Percentiles rank a stretch among this genome's conserved stretches.
Evolutionary conservation across 2,329 filamentous ascomycete species (phyloP).

Genomic region (Emmonsiellopsis sp.): DNA sequence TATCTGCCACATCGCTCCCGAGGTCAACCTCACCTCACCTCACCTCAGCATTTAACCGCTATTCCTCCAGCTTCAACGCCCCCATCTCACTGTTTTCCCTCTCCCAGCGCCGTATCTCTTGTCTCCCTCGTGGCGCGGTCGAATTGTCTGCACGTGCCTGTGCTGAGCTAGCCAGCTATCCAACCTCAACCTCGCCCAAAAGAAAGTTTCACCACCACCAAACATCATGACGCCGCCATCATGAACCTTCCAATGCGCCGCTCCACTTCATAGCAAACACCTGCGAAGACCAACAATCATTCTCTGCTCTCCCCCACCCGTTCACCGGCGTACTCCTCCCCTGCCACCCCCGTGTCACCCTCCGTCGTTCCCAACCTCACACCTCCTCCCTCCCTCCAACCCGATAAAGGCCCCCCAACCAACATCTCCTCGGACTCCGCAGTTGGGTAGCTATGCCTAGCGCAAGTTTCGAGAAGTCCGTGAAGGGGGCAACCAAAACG

Average conservation of each 20-base stretch:
- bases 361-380: not conserved
- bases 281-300: too few species aligned
- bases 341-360: not conserved
- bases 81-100: too few species aligned
- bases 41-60: too few species aligned
- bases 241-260: not conserved
- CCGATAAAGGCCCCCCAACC: not conserved
- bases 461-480: constrained; percentile 94
- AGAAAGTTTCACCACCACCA: not conserved
- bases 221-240: not conserved
- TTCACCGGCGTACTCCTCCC: not conserved
- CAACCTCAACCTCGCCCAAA: too few species aligned
- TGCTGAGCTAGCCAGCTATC: too few species aligned
- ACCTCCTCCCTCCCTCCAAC: not conserved
- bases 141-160: too few species aligned
- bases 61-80: too few species aligned
- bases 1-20: too few species aligned
- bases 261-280: not conserved
- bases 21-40: too few species aligned
- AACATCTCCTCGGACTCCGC: not conserved
- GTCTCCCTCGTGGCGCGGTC: too few species aligned
- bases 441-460: constrained; percentile 38
- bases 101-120: too few species aligned
- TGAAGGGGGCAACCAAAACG: constrained; percentile 97
- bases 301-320: not conserved